phyloP scores from a whole-genome alignment of 495 filamentous ascomycete genomes.

The Aspergillus sparsus region DNA sequence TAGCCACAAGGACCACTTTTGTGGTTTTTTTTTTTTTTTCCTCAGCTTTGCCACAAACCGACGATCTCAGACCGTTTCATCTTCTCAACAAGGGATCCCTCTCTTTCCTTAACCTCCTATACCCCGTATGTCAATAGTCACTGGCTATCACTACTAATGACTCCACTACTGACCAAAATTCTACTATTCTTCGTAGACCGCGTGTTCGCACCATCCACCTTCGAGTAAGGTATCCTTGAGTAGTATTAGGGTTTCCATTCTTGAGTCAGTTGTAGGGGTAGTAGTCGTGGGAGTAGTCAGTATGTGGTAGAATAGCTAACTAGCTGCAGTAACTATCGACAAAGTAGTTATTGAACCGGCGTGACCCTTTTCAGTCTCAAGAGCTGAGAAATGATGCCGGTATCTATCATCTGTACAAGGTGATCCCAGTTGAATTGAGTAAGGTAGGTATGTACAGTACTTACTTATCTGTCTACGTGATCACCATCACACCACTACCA shows the following conservation, averaged over 20 bases:
- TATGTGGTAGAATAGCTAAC: too few relatives aligned
- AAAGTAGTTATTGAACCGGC: too few relatives aligned
- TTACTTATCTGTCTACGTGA: too few relatives aligned
- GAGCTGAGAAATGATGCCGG: too few relatives aligned
- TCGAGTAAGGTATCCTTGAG: background rate
- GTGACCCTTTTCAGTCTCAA: too few relatives aligned
- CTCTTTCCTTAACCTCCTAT: background rate
- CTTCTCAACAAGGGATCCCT: slow-evolving; percentile 9
- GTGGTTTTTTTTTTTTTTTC: background rate
- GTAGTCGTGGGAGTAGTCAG: too few relatives aligned
- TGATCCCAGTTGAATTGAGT: too few relatives aligned
- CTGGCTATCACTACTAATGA: background rate
- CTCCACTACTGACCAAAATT: background rate
- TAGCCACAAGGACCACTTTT: slow-evolving; percentile 21
- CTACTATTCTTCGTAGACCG: slow-evolving; percentile 6
- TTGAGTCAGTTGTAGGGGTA: slow-evolving; percentile 1
- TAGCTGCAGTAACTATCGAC: too few relatives aligned
- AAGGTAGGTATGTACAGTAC: too few relatives aligned
- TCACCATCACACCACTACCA: too few relatives aligned
- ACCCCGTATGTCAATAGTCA: background rate
- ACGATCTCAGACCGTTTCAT: slow-evolving; percentile 19
- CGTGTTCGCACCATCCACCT: background rate
- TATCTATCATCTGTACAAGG: too few relatives aligned
- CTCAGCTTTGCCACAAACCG: slow-evolving; percentile 26
- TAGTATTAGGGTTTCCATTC: background rate